Evolutionary conservation across 2,329 filamentous ascomycete species (phyloP), one percentile per base, ranked within the genome.

Genomic region (Fusarium nanum): DNA sequence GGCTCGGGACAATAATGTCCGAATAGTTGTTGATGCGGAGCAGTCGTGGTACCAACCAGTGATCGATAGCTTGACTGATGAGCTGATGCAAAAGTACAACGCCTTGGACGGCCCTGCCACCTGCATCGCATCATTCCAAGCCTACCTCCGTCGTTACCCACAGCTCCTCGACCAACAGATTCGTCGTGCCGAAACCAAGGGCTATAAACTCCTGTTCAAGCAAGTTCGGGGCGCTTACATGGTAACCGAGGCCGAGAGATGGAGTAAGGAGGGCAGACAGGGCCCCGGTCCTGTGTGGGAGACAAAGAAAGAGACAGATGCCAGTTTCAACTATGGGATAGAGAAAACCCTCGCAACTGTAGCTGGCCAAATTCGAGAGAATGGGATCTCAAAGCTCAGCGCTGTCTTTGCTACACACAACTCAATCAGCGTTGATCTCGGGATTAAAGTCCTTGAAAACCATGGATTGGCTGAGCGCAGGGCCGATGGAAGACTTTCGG

Each of bases 1-100:
- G 13, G 70, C 66, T 3, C 47, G 63, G 20, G 58, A 68, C 6
- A 68, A 68, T 30, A 68, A 71, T 27, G 63, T 73, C 22, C 68
- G 70, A 8, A 64, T 72, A 40, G 67, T 73, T 18, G 70, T 73
- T 27, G 70, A 73, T 56, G 68, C 68, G 1, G 70, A 71, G 41
- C 66, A 73, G 28, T 60, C 68, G 8, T 73, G 68, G 70, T 73
- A 71, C 42, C 63, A 73, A 18, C 68, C 70, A 14, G 68, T 71
- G 3, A 68, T 73, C 23, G 70, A 71, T 53, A 62, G 53, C 25
- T 28, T 73, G 7, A 70, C 63, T 13, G 66, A 71, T n/a, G 66
- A 71, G 46, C 64, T 73, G 16, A 73, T 73, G 70, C 70, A 73
- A 62, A 67, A 64, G 48, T 73, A 73, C 56, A 73, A 73, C 52